A percentile compares a stretch with the other conserved stretches of the same genome.
These are phyloP conservation scores for Xylariaceae sp. DNA, from an alignment of 2,329 filamentous ascomycete genomes.

Conservation along the genomic window DNA sequence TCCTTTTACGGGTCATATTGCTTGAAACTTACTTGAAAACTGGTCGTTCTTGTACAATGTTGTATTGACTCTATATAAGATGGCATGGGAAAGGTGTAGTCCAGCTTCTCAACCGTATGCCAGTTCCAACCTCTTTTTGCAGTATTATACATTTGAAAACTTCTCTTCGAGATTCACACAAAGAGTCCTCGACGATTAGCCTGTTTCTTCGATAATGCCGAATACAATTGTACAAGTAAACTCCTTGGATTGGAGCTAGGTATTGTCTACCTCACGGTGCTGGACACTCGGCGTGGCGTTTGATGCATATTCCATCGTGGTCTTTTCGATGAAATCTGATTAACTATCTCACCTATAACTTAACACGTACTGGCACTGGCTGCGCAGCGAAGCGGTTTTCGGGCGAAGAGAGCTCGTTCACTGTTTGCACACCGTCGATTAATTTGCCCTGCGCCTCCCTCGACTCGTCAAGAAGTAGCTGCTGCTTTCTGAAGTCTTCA, in stretches of 20 bases:
- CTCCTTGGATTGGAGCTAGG: slow-evolving; percentile 3
- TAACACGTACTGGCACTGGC: too few relatives aligned
- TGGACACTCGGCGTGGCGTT: not conserved
- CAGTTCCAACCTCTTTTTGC: not conserved
- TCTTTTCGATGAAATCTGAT: not conserved
- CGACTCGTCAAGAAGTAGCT: slow-evolving; percentile 46
- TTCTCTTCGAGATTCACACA: not conserved
- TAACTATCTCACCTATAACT: too few relatives aligned
- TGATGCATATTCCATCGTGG: not conserved
- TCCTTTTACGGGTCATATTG: too few relatives aligned
- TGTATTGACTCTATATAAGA: not conserved
- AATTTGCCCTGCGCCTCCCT: slow-evolving; percentile 49
- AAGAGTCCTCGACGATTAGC: not conserved
- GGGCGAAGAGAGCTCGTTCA: slow-evolving; percentile 34
- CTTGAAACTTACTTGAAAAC: not conserved
- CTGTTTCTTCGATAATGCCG: not conserved
- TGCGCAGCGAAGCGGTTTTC: too few relatives aligned
- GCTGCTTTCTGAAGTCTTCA: slow-evolving; percentile 51
- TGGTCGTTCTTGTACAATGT: not conserved
- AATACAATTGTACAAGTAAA: slow-evolving; percentile 11
- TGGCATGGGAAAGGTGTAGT: not conserved
- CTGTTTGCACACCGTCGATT: slow-evolving; percentile 52
- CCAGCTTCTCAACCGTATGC: not conserved
- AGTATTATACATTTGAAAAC: not conserved
- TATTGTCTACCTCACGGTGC: not conserved